Base-by-base conservation (phyloP, 1,284 basidiomycete species). In the Polyporus tsugae region DNA sequence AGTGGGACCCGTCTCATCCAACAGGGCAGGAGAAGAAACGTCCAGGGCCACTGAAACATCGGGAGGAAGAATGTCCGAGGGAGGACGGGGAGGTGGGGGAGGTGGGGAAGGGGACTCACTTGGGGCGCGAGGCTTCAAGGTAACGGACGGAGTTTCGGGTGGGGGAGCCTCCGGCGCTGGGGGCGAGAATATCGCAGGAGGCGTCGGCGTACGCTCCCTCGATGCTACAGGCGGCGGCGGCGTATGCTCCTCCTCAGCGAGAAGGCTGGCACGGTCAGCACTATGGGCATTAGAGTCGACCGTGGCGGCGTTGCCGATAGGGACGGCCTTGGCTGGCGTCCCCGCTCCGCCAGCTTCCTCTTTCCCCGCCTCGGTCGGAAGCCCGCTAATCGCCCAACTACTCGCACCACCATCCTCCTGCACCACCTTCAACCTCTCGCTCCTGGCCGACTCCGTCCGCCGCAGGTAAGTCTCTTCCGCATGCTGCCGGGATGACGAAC, bases 181-280 rank as follows among this genome's bases (percentile, higher is more conserved):
- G n/a, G 58, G 38, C 58, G 58, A 42, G 22, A 60, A 60, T 19
- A 29, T n/a, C n/a, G 35, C 36, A 38, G 57, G 57, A 38, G 57
- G 36, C 22, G 58, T 60, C n/a, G 58, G 58, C 38, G 58, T 42
- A 41, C 36, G 58, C 46, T 25, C 46, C 9, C 46, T 13, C 46
- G 41, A 60, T 22, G 38, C 35, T 15, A 19, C n/a, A 11, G 57
- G 36, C 19, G 57, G 36, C 38, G 58, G 36, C n/a, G 38, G 58
- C 22, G 38, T 22, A 39, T 35, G 58, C n/a, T 13, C 58, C 38
- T 39, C 58, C 22, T 60, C 38, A 3, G 38, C 36, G 22, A 38
- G 38, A 39, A 41, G 38, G 22, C 22, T 60, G 13, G 58, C 38
- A 25, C 38, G 36, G 9, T 42, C n/a, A 39, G 38, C 4, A 25